Evolutionary conservation across 164 flowering plant genomes (phyloP).

Genomic region (Kalanchoe fedtschenkoi): DNA sequence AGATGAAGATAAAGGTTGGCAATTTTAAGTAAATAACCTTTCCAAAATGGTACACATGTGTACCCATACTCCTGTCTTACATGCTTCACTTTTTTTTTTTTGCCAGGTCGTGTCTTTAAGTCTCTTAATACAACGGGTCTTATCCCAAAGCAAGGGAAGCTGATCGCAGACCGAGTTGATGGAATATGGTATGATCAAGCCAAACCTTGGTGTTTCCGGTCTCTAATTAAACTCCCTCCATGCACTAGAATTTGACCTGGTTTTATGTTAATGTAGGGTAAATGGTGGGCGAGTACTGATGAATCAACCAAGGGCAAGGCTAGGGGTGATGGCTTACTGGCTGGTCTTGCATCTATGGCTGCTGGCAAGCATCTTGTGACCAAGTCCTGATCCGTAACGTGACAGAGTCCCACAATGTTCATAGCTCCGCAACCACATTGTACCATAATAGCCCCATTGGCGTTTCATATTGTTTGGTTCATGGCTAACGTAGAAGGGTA

Average conservation of each 20-base stretch:
- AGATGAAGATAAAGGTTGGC: slow-evolving; percentile 82
- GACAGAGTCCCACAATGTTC: not conserved
- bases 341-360: slow-evolving; percentile 75
- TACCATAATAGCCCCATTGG: no score
- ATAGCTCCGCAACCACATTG: not conserved
- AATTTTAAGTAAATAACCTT: not conserved
- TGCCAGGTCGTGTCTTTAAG: slow-evolving; percentile 91
- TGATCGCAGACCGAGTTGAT: slow-evolving; percentile 77
- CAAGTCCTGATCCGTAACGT: not conserved
- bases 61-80: not conserved
- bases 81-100: not conserved
- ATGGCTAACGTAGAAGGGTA: not conserved
- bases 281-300: slow-evolving; percentile 69
- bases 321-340: slow-evolving; percentile 69
- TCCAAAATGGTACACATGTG: not conserved
- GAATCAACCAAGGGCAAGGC: slow-evolving; percentile 82
- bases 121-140: slow-evolving; percentile 81
- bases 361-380: slow-evolving; percentile 66
- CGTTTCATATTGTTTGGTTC: not conserved
- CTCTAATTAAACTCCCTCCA: not conserved
- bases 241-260: not conserved
- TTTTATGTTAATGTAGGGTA: slow-evolving; percentile 50
- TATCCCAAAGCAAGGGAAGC: slow-evolving; percentile 78
- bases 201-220: not conserved
- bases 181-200: slow-evolving; percentile 61